phyloP scores from a whole-genome alignment of 2,329 filamentous ascomycete species.

The Xylariaceae sp. region DNA sequence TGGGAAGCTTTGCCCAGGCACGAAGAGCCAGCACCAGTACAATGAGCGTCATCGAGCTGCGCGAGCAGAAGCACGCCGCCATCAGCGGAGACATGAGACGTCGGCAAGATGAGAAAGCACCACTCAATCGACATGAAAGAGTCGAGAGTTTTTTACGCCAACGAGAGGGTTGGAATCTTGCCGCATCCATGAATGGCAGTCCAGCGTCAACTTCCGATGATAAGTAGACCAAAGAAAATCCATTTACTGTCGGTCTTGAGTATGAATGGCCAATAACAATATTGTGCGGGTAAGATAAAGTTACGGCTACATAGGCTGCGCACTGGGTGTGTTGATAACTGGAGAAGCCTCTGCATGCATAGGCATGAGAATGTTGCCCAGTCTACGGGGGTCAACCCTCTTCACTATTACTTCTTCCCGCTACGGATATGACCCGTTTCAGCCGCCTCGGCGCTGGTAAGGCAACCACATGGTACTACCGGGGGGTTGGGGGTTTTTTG shows the following conservation, averaged over 20 bases:
- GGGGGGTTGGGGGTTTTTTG: background rate
- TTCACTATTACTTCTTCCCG: background rate
- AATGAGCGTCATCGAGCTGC: constrained; percentile 67
- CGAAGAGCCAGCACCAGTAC: constrained; percentile 70
- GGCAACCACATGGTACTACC: constrained; percentile 2
- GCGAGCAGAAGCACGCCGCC: constrained; percentile 69
- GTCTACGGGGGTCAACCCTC: background rate
- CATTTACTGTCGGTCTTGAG: background rate
- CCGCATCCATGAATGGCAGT: constrained; percentile 16
- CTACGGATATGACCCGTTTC: background rate
- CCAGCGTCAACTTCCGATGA: constrained; percentile 8
- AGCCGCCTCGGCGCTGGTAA: constrained; percentile 9
- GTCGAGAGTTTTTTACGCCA: constrained; percentile 80
- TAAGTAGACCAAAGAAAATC: constrained; percentile 11
- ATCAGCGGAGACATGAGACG: constrained; percentile 65
- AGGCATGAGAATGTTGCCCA: background rate
- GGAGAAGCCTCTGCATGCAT: background rate
- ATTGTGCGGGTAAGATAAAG: background rate
- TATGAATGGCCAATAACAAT: background rate
- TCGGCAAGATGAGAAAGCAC: constrained; percentile 58
- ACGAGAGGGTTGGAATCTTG: constrained; percentile 57
- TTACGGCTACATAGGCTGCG: background rate
- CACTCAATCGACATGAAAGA: constrained; percentile 65
- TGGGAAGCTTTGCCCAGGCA: constrained; percentile 76
- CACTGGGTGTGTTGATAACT: background rate